A percentile compares a stretch with the other conserved stretches of the same genome.
Evolutionary conservation across 2,329 filamentous ascomycete genomes (phyloP).

Genomic region (Pyrenochaeta sp.): DNA sequence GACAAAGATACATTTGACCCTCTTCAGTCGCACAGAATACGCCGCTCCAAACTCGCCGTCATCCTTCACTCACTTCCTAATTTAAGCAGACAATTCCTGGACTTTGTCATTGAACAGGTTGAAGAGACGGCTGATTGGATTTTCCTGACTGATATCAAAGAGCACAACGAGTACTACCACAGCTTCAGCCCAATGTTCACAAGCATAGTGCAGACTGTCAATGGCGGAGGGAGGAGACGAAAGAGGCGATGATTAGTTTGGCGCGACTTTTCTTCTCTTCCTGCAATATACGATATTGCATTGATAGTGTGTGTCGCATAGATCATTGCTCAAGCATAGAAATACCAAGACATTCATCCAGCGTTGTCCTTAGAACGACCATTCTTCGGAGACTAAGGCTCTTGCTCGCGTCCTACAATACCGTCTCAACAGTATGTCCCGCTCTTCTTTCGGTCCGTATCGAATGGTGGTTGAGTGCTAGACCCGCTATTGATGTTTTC

Average conservation of each 20-base stretch:
- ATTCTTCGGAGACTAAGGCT: too few relatives aligned
- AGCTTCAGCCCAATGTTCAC: conserved; percentile 35
- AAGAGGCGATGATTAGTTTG: neutral
- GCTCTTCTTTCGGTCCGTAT: neutral
- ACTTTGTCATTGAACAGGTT: conserved; percentile 40
- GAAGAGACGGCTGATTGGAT: conserved; percentile 42
- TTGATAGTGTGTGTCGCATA: too few relatives aligned
- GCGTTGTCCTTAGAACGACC: too few relatives aligned
- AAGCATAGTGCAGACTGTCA: conserved; percentile 30
- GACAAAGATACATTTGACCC: conserved; percentile 28
- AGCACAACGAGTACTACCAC: conserved; percentile 40
- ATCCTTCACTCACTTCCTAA: conserved; percentile 40
- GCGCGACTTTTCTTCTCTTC: neutral
- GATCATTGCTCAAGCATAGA: too few relatives aligned
- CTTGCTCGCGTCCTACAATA: neutral
- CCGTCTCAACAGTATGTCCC: neutral
- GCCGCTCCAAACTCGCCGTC: conserved; percentile 32
- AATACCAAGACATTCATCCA: too few relatives aligned
- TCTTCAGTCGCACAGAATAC: conserved; percentile 27
- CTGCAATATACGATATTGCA: too few relatives aligned
- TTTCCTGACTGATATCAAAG: conserved; percentile 34
- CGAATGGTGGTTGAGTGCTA: neutral
- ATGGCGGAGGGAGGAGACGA: conserved; percentile 9
- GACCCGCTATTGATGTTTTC: neutral
- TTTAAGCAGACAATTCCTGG: conserved; percentile 29